Conservation (phyloP, 176 grass and related monocot genomes). For the Aechmea fasciata region DNA sequence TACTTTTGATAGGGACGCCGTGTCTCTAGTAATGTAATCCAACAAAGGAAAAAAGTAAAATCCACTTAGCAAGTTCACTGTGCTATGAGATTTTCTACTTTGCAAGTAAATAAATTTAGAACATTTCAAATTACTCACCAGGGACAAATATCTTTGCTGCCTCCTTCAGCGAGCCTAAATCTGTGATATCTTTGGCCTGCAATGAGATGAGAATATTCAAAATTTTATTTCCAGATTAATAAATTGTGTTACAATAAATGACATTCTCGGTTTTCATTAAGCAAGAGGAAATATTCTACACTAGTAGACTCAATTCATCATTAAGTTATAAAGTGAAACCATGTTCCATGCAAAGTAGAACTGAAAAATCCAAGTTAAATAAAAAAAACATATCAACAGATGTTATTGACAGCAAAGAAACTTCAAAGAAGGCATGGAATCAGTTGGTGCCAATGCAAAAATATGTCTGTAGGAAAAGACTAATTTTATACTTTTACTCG, state of each 20-base stretch:
- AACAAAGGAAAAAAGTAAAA: not conserved
- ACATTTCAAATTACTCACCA: constrained; percentile 37
- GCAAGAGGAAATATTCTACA: not conserved
- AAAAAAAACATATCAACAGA: too few species aligned
- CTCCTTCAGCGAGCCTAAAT: constrained; percentile 78
- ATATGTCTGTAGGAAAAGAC: too few species aligned
- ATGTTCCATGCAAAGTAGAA: too few species aligned
- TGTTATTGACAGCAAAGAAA: too few species aligned
- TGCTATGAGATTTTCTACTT: not conserved
- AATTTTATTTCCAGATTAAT: not conserved
- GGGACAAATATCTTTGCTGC: constrained; percentile 96
- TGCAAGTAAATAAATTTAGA: not conserved
- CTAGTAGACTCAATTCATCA: not conserved
- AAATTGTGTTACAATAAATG: not conserved
- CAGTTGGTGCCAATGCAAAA: too few species aligned
- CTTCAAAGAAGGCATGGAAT: too few species aligned
- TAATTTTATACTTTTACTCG: too few species aligned
- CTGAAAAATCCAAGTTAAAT: too few species aligned
- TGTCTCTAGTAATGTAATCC: not conserved
- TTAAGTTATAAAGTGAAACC: too few species aligned
- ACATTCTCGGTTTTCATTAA: not conserved
- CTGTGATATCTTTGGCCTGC: constrained; percentile 86
- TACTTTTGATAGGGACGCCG: not conserved
- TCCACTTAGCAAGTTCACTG: not conserved
- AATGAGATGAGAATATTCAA: constrained; percentile 15